Evolutionary conservation across 148 eudicot species (phyloP).

Genomic region (Dianthus caryophyllus): DNA sequence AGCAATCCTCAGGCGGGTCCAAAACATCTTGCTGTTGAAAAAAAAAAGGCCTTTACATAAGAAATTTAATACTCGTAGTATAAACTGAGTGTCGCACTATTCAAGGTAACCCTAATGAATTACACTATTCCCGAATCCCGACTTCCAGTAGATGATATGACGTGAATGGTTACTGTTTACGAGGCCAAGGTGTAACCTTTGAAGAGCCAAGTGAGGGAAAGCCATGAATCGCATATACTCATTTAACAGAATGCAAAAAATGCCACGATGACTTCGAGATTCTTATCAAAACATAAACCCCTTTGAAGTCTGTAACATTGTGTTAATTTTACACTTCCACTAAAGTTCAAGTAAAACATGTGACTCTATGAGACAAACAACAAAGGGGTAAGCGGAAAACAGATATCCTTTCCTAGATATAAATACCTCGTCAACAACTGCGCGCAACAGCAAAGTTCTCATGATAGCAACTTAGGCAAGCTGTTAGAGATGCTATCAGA

Average conservation of each 20-base stretch:
- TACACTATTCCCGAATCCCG: too few species aligned
- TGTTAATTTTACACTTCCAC: background rate
- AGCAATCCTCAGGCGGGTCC: slow-evolving; percentile 98
- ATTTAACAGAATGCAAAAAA: background rate
- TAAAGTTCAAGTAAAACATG: background rate
- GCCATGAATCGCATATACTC: background rate
- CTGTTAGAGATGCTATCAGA: slow-evolving; percentile 87
- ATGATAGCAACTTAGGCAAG: slow-evolving; percentile 92
- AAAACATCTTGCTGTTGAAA: slow-evolving; percentile 61
- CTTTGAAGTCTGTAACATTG: background rate
- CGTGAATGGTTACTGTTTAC: too few species aligned
- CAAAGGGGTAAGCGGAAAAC: background rate
- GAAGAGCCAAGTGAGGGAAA: background rate
- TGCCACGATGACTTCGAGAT: background rate
- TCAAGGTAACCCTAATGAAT: too few species aligned
- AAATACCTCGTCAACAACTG: slow-evolving; percentile 94
- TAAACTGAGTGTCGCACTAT: too few species aligned
- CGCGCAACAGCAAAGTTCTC: slow-evolving; percentile 93
- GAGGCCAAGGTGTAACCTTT: too few species aligned
- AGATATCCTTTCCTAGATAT: slow-evolving; percentile 1
- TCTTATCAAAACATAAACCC: background rate
- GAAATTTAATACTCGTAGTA: too few species aligned
- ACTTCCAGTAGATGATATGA: too few species aligned
- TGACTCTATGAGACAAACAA: background rate
- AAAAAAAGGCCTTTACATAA: too few species aligned